phyloP scores from a whole-genome alignment of 352 stramenopile species.

The Globisporangium emineosum region DNA sequence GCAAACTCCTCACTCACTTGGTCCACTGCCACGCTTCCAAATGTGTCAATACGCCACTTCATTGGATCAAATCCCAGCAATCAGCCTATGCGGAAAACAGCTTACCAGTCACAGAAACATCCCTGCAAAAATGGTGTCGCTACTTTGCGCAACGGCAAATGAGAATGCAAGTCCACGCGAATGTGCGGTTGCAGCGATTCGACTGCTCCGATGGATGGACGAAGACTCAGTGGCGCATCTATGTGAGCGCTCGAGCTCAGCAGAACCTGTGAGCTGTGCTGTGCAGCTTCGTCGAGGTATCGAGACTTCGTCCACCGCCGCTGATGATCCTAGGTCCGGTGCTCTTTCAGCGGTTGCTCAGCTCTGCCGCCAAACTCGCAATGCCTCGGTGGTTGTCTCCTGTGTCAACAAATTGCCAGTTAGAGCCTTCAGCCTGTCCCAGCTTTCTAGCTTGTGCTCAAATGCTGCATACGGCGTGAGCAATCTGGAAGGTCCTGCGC shows the following conservation, averaged over 20 bases:
- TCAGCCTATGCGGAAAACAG: slow-evolving; percentile 25
- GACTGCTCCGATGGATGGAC: slow-evolving; percentile 53
- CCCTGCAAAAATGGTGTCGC: slow-evolving; percentile 18
- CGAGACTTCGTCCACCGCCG: background rate
- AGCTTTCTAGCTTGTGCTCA: slow-evolving; percentile 30
- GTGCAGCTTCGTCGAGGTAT: slow-evolving; percentile 15
- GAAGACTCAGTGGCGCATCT: slow-evolving; percentile 23
- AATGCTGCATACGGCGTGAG: background rate
- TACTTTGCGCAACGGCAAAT: slow-evolving; percentile 27
- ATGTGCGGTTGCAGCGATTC: slow-evolving; percentile 42
- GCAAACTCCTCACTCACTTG: slow-evolving; percentile 21
- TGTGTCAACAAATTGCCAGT: slow-evolving; percentile 29
- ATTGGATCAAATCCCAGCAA: slow-evolving; percentile 14
- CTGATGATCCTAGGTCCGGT: too few species aligned
- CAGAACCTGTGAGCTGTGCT: slow-evolving; percentile 36
- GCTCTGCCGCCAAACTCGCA: slow-evolving; percentile 26
- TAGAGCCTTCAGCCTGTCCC: slow-evolving; percentile 18
- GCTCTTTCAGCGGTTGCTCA: slow-evolving; percentile 13
- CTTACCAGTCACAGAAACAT: slow-evolving; percentile 23
- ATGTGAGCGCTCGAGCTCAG: slow-evolving; percentile 25
- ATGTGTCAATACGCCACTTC: slow-evolving; percentile 24
- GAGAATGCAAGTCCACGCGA: slow-evolving; percentile 20
- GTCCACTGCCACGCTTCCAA: slow-evolving; percentile 21
- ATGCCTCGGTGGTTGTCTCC: slow-evolving; percentile 21
- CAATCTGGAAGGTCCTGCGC: background rate